These are phyloP conservation scores for Nelumbo lutea DNA, from an alignment of 164 flowering plant genomes.

Conservation along the genomic window DNA sequence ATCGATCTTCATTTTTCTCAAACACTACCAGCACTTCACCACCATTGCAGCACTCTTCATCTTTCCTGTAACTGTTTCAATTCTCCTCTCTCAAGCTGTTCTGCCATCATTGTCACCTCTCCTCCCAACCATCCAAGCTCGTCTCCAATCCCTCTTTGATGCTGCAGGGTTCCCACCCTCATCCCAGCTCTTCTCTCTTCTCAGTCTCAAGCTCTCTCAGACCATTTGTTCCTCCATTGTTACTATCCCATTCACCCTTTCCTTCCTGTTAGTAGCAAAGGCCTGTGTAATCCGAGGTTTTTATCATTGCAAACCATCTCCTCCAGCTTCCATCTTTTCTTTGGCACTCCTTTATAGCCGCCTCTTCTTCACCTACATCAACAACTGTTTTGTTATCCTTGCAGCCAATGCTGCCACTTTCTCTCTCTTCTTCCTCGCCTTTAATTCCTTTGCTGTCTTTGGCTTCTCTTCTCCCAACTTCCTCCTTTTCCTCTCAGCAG, in stretches of 20 bases:
- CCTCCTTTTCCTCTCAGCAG: conserved; percentile 10
- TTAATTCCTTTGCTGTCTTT: conserved; percentile 15
- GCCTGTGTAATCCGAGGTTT: conserved; percentile 42
- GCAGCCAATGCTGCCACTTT: conserved; percentile 24
- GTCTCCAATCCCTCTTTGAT: conserved; percentile 44
- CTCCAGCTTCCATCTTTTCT: conserved; percentile 12
- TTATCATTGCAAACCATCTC: conserved; percentile 1
- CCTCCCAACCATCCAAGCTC: conserved; percentile 24
- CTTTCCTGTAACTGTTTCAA: conserved; percentile 55
- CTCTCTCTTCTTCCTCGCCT: conserved; percentile 23
- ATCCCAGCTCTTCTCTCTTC: conserved; percentile 44
- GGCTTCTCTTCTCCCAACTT: conserved; percentile 12
- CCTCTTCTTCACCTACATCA: conserved; percentile 32
- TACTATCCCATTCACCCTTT: conserved; percentile 59
- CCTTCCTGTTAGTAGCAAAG: conserved; percentile 67
- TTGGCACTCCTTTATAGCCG: conserved; percentile 18
- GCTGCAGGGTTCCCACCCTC: conserved; percentile 70
- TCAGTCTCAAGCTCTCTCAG: conserved; percentile 64
- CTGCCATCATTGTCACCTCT: conserved; percentile 29
- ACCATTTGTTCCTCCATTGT: conserved; percentile 47
- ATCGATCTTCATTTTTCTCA: conserved; percentile 65
- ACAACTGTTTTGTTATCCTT: conserved; percentile 26
- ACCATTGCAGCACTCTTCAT: conserved; percentile 36
- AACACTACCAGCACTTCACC: conserved; percentile 55
- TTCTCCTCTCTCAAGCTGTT: conserved; percentile 52